A percentile compares a stretch with the other conserved stretches of the same genome.
phyloP scores from a whole-genome alignment of 2,329 filamentous ascomycete species.

The Ophiostoma populinum region DNA sequence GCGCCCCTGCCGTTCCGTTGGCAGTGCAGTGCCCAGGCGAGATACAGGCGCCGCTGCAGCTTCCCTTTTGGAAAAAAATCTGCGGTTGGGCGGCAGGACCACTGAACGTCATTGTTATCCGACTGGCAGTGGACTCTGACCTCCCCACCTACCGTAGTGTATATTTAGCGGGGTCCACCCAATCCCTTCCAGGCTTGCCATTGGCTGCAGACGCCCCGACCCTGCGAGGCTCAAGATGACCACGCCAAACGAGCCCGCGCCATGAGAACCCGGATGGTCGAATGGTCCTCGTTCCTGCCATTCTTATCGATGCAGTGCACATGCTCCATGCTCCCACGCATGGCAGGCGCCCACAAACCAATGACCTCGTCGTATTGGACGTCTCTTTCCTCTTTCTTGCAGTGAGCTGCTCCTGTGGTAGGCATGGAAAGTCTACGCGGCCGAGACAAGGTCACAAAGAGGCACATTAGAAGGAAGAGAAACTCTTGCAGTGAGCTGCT shows the following conservation, averaged over 20 bases:
- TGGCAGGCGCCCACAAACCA: no score
- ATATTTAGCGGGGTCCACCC: conserved; percentile 1
- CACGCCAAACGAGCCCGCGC: neutral
- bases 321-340: no score
- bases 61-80: conserved; percentile 4
- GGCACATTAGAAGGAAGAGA: no score
- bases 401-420: no score
- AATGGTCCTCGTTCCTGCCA: no score
- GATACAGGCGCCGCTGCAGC: neutral
- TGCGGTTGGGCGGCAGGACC: neutral
- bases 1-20: no score
- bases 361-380: no score
- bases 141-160: conserved; percentile 6
- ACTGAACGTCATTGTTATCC: conserved; percentile 3
- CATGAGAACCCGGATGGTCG: conserved; percentile 14
- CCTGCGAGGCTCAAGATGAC: conserved; percentile 6
- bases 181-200: neutral
- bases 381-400: no score
- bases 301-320: no score
- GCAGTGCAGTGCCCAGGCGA: neutral
- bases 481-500: no score
- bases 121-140: neutral
- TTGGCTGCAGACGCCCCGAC: conserved; percentile 2
- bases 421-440: no score
- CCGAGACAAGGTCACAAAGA: no score